phyloP scores from a whole-genome alignment of 345 rosid genomes.

The Brassica juncea region DNA sequence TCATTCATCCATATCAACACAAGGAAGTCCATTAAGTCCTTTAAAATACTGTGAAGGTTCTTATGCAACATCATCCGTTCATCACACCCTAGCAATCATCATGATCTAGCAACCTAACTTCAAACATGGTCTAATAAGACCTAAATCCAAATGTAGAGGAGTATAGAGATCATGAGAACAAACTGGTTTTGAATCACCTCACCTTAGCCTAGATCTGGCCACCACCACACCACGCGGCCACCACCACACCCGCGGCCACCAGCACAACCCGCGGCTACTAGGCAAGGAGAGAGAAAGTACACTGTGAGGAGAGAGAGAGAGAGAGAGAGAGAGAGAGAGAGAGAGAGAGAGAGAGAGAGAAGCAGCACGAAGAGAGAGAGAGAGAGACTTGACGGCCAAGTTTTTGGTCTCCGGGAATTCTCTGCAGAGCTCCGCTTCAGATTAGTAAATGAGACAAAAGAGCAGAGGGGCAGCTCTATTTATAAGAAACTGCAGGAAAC shows the following conservation, averaged over 20 bases:
- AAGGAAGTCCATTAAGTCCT: too few relatives aligned
- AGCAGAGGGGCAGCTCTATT: not conserved
- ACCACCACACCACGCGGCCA: not conserved
- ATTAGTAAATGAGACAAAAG: not conserved
- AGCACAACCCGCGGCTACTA: too few relatives aligned
- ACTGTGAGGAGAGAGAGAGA: not conserved
- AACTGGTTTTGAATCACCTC: not conserved
- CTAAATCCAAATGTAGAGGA: too few relatives aligned
- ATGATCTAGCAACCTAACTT: not conserved
- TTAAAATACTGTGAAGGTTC: too few relatives aligned
- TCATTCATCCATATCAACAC: too few relatives aligned
- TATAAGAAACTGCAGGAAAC: not conserved
- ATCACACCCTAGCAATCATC: too few relatives aligned
- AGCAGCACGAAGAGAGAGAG: not conserved
- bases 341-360: not conserved
- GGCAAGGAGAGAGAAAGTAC: not conserved
- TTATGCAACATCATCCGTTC: too few relatives aligned
- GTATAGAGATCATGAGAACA: not conserved
- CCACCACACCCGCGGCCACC: not conserved
- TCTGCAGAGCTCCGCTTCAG: not conserved
- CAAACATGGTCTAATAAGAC: not conserved
- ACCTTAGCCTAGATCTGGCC: not conserved
- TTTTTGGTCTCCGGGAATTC: not conserved
- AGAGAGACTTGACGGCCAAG: not conserved
- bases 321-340: too few relatives aligned